Evolutionary conservation across 371 early-diverging fungal genomes (phyloP).

Genomic region (Mortierella sp.): DNA sequence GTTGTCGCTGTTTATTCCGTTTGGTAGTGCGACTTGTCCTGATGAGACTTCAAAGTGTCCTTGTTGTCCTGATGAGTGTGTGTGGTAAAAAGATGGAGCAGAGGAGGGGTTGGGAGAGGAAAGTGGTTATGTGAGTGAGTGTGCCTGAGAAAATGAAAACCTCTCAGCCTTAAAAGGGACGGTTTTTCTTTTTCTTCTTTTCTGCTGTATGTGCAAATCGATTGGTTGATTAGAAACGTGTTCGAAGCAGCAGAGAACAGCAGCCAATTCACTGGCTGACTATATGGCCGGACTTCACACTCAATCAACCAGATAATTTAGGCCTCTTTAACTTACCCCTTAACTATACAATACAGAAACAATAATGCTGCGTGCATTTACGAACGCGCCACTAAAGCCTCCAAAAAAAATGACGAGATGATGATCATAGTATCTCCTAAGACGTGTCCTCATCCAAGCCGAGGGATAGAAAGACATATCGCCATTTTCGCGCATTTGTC

Average conservation of each 20-base stretch:
- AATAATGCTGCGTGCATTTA: not conserved
- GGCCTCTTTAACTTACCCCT: not conserved
- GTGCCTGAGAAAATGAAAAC: not conserved
- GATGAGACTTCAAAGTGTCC: not conserved
- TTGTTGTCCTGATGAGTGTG: not conserved
- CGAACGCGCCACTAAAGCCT: no score
- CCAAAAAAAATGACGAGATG: conserved; percentile 5
- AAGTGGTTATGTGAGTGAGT: not conserved
- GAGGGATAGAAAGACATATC: not conserved
- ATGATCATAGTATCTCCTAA: not conserved
- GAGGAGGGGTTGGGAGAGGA: not conserved
- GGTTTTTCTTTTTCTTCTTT: not conserved
- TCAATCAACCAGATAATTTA: not conserved
- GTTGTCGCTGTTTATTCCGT: not conserved
- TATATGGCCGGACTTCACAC: not conserved
- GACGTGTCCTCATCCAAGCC: not conserved
- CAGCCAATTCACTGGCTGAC: not conserved
- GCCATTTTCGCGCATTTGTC: not conserved
- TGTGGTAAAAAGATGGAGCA: not conserved
- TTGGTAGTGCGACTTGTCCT: not conserved
- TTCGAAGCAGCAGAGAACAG: not conserved
- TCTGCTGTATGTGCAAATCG: not conserved
- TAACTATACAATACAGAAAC: not conserved
- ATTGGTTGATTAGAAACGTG: conserved; percentile 6
- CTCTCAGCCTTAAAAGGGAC: not conserved